Evolutionary conservation across 192 early-diverging fungal species (phyloP), one percentile per base, ranked within the genome.

Genomic region (Coemansia nantahalensis): DNA sequence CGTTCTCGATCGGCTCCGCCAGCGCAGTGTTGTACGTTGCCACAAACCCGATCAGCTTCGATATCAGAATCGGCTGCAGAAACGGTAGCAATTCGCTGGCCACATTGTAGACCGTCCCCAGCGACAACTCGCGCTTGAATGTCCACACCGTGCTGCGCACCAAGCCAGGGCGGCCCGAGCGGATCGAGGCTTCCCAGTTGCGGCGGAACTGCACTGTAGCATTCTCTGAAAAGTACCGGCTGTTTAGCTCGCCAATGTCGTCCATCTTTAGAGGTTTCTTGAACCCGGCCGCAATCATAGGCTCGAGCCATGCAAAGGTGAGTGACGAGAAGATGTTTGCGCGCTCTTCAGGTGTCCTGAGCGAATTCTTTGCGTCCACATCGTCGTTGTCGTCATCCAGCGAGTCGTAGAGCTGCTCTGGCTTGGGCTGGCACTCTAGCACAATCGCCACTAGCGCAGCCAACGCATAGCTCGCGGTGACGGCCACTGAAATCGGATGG

Each of bases 241-340:
- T 57, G 23, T 80, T 60, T 41, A 98, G 72, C 21, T 79, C 77
- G 84, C 84, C 91, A 15, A 90, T 68, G 68, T 97, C 93, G 30
- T 87, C 84, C 65, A 86, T 80, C n/a, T 81, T 78, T 47, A 94
- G 72, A 28, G 83, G 87, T 56, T 90, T 90, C 21, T 65, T 51
- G 51, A 82, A 86, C 3, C 92, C 93, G 28, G 85, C 62, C 36
- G 85, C 84, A 73, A 98, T 88, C 48, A 96, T 51, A 10, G 84
- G 81, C 39, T 86, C 84, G 82, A 98, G 88, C 95, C 95, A 98
- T 24, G 83, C 68, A 70, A 96, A 98, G 3, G 88, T 84, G 1
- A 92, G 51, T 6, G 78, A 80, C 24, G 86, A 88, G 54, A 94
- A 94, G 17, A 98, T 81, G 60, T 89, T 88, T 39, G 92, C 84